Base-by-base conservation (phyloP, 2,329 filamentous ascomycete genomes). In the Colletotrichum trifolii region DNA sequence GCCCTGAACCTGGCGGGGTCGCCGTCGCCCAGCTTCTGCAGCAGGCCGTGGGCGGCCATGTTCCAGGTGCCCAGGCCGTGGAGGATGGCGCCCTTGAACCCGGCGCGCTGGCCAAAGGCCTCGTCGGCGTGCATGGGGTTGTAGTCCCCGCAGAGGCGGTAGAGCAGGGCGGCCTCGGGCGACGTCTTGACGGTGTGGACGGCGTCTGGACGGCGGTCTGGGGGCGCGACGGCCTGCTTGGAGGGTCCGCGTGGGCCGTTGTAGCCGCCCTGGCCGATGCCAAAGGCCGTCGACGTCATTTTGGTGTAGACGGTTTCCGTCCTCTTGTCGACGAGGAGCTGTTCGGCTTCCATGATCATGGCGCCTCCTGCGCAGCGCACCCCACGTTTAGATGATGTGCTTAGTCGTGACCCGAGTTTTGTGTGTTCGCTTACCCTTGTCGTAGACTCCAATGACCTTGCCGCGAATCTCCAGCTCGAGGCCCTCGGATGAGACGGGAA, bases 61-160 rank as follows among this genome's bases (percentile, higher is more conserved):
- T 83, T 83, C 79, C 80, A 83, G 13, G 79, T 83, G 8, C 77
- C 78, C 36, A 84, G 70, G 1, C 81, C 81, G 58, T 83, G 81
- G 52, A 83, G 70, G 58, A 83, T 83, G 4, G 76, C 74, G 1
- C 80, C 80, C 42, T 78, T 78, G 68, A 83, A 83, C 12, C 82
- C 82, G 8, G 79, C 78, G 6, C 74, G 73, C 66, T 71, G 71
- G 1, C 79, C 79, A 46, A 79, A 79, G 13, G 72, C 75, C n/a
- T 79, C 78, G 54, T 80, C 78, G 1, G 76, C 80, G 68, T 82
- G 81, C 49, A 82, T 72, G 7, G 82, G 81, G 65, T 83, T 83
- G 69, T 83, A 83, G 64, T 83, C 82, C 1, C 82, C 81, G 66
- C 80, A 82, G 9, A 84, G 71, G 2, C 80, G 72, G 56, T 83